Evolutionary conservation across 306 rosid genomes (phyloP).

Genomic region (Glycine latifolia): DNA sequence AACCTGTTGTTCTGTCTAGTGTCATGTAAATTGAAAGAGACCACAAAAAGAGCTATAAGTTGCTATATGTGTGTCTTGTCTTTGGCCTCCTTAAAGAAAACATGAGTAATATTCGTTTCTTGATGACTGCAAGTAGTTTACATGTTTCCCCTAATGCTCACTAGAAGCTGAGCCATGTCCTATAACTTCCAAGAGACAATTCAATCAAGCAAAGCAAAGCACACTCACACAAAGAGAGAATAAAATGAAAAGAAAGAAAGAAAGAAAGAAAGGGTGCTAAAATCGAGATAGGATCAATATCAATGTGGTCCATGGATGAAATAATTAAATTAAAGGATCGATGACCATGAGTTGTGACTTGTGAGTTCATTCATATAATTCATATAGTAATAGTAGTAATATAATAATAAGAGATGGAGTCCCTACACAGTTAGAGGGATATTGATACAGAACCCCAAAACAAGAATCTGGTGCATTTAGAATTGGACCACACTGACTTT

Average conservation of each 20-base stretch:
- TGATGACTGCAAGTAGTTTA: background rate
- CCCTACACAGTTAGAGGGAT: no score
- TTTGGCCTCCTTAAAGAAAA: background rate
- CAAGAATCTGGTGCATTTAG: background rate
- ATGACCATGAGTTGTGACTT: slow-evolving; percentile 39
- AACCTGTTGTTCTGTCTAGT: background rate
- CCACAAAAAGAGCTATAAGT: background rate
- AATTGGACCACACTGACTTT: slow-evolving; percentile 32
- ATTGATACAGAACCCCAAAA: slow-evolving; percentile 10
- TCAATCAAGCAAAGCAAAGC: no score
- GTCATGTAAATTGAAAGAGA: background rate
- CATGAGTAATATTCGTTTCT: background rate
- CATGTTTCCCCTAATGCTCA: background rate
- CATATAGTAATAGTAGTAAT: background rate
- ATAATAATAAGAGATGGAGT: background rate
- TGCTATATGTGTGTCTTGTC: background rate
- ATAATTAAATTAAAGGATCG: slow-evolving; percentile 17
- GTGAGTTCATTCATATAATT: no score
- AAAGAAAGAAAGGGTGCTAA: background rate
- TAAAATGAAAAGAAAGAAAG: no score
- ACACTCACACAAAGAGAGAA: no score
- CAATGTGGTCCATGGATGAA: slow-evolving; percentile 35
- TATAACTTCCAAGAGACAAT: no score
- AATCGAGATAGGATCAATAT: background rate
- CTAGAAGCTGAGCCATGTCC: background rate